Base-by-base conservation (phyloP, 495 filamentous ascomycete genomes). In the Aspergillus cristatus region DNA sequence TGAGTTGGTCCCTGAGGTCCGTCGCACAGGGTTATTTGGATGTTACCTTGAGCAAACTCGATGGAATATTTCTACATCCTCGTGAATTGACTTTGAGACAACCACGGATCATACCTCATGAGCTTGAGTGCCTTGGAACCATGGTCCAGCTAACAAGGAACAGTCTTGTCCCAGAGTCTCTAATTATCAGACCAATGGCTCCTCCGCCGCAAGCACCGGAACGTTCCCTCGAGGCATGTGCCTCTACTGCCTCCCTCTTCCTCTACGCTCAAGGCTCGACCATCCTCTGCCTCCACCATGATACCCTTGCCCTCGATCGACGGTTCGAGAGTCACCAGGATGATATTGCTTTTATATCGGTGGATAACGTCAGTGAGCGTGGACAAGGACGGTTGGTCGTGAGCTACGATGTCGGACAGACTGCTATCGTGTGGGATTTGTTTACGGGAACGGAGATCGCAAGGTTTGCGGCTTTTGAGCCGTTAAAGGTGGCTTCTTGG, bases 381-480 rank as follows among this genome's bases (percentile, higher is more conserved):
- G 87, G 87, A 25, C 78, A 82, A 1, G 90, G 90, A 10, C 67
- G 87, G 45, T 63, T 94, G 43, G 87, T 94, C 7, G 84, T 96
- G 34, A 96, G 88, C 64, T 93, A 94, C 47, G 91, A 98, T 71
- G 74, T 72, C 18, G 84, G 86, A 18, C 83, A 86, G 60, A 94
- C 85, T 3, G 88, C 88, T 1, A 94, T 97, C 51, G 86, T 98
- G 14, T 98, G 91, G 91, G 90, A 97, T 65, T 70, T 94, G 22
- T 77, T 94, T 60, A 94, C 87, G 0, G 91, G 91, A 22, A 82
- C 84, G 28, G 88, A 94, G 52, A 74, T 95, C 43, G 81, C 91
- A 13, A 73, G 89, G 33, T 96, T 96, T 59, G 79, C 79, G 36
- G 86, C 87, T 0, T 96, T 94, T 52, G 88, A 95, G 54, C 73